phyloP scores from a whole-genome alignment of 192 early-diverging fungal species.

The Backusella westeae region DNA sequence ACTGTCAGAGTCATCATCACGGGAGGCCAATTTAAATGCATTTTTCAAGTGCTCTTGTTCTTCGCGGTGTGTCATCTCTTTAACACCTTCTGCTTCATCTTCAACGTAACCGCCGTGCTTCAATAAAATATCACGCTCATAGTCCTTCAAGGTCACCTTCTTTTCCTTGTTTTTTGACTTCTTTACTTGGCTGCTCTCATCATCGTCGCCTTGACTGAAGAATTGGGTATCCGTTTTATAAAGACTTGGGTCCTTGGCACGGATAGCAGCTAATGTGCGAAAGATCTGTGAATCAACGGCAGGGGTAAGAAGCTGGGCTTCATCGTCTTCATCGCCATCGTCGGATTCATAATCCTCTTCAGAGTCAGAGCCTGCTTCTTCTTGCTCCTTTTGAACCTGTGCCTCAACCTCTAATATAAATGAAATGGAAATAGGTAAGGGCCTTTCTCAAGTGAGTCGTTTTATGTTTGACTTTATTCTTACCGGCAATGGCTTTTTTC shows the following conservation, averaged over 20 bases:
- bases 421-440: not conserved
- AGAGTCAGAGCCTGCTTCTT: not conserved
- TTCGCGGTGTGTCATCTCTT: constrained; percentile 70
- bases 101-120: constrained; percentile 51
- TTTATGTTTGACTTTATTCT: not conserved
- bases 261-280: constrained; percentile 83
- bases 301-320: constrained; percentile 80
- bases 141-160: constrained; percentile 80
- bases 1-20: constrained; percentile 52
- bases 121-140: constrained; percentile 78
- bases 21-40: constrained; percentile 59
- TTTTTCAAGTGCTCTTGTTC: constrained; percentile 81
- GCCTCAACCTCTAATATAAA: constrained; percentile 8
- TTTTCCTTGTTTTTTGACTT: constrained; percentile 57
- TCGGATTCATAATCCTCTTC: constrained; percentile 60
- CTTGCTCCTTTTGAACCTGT: not conserved
- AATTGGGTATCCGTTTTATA: constrained; percentile 78
- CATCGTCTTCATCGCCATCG: constrained; percentile 79
- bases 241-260: constrained; percentile 72
- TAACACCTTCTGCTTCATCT: constrained; percentile 41
- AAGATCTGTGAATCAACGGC: constrained; percentile 92
- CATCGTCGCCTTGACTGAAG: constrained; percentile 62
- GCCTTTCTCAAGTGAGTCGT: no score
- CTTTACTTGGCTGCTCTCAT: constrained; percentile 57
- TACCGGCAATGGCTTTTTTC: not conserved